A percentile compares a stretch with the other conserved stretches of the same genome.
Conservation (phyloP, 2,329 filamentous ascomycete genomes). For the Beauveria varroae region DNA sequence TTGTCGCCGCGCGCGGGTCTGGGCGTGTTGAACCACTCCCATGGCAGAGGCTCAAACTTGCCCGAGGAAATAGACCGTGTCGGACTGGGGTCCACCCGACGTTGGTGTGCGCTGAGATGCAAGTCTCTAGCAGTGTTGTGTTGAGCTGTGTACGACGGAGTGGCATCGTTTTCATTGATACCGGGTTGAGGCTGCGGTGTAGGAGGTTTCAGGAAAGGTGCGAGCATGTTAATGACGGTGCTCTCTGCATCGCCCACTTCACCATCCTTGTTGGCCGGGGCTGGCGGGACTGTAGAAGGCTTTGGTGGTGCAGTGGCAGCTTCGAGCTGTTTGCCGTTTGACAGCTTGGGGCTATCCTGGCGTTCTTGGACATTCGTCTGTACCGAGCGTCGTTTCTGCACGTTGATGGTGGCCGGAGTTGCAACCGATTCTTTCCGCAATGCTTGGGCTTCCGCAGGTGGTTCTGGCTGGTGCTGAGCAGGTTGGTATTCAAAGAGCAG, state of each 20-base stretch:
- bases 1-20: constrained; percentile 18
- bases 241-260: constrained; percentile 25
- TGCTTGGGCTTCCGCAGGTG: background rate
- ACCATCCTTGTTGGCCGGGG: constrained; percentile 16
- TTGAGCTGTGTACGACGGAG: constrained; percentile 49
- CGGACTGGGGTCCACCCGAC: constrained; percentile 26
- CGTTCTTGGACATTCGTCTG: background rate
- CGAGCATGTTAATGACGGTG: constrained; percentile 40
- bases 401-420: background rate
- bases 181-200: constrained; percentile 31
- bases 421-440: background rate
- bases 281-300: background rate
- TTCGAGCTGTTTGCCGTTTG: background rate
- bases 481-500: constrained; percentile 27
- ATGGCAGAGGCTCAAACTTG: constrained; percentile 36
- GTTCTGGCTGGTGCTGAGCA: background rate
- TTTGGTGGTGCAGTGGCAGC: background rate
- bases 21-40: constrained; percentile 40
- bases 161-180: constrained; percentile 28
- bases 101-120: constrained; percentile 34
- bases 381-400: constrained; percentile 2
- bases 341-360: background rate
- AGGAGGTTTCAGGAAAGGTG: constrained; percentile 40
- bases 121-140: constrained; percentile 39
- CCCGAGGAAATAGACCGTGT: constrained; percentile 21